phyloP scores from a whole-genome alignment of 208 protist species.

The Acanthamoeba quina region DNA sequence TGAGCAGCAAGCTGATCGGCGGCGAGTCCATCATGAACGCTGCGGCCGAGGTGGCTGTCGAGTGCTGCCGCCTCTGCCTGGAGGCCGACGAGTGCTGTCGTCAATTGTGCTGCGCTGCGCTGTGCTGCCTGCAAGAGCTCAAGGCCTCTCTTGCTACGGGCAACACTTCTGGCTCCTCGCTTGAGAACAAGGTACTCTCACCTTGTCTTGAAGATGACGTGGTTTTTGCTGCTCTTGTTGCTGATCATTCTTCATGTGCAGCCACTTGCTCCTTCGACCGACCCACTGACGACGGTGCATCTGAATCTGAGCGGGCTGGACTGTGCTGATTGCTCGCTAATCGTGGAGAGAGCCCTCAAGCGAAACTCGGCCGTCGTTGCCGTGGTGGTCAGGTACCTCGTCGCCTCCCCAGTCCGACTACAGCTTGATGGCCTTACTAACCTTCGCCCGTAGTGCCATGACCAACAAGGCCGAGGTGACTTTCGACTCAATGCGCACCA shows the following conservation, averaged over 20 bases:
- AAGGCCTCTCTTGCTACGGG: neutral
- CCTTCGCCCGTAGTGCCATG: neutral
- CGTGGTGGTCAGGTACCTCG: conserved; percentile 31
- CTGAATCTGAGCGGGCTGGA: conserved; percentile 20
- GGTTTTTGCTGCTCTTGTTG: neutral
- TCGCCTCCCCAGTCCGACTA: neutral
- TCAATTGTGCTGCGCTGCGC: conserved; percentile 9
- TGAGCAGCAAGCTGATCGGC: neutral
- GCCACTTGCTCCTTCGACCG: neutral
- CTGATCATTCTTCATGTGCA: neutral
- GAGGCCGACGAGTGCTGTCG: conserved; percentile 30
- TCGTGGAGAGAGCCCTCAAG: conserved; percentile 15
- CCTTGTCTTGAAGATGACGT: too few species aligned
- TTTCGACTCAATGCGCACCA: neutral
- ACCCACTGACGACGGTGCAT: neutral
- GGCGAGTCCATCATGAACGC: neutral
- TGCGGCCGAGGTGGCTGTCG: neutral
- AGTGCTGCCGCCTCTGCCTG: neutral
- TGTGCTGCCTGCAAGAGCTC: neutral
- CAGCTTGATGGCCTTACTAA: neutral
- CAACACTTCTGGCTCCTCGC: neutral
- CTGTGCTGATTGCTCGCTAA: conserved; percentile 13
- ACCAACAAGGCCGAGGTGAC: conserved; percentile 49
- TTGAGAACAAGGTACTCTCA: neutral
- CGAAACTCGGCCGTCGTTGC: neutral